phyloP scores from a whole-genome alignment of 352 stramenopile genomes.

The Phytopythium vexans region DNA sequence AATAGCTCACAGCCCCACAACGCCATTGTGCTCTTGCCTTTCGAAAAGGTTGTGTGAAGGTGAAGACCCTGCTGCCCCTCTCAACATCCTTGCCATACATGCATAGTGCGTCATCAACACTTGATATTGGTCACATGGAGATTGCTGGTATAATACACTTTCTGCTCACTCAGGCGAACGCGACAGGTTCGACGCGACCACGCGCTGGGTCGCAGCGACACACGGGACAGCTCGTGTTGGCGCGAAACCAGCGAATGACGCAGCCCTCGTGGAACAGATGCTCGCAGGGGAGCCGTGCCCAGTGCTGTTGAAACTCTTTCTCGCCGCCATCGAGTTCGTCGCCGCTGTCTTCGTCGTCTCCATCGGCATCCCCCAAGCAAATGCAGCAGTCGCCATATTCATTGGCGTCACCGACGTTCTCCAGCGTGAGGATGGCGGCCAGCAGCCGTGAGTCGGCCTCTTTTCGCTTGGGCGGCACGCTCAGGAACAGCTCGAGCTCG shows the following conservation, averaged over 20 bases:
- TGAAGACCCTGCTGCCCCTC: too few relatives aligned
- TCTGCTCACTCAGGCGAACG: neutral
- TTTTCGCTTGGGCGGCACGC: slow-evolving; percentile 26
- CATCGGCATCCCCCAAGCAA: slow-evolving; percentile 8
- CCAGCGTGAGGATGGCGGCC: slow-evolving; percentile 13
- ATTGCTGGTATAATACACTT: neutral
- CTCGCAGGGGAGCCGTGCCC: slow-evolving; percentile 22
- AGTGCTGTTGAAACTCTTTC: too few relatives aligned
- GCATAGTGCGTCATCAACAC: too few relatives aligned
- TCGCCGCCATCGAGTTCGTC: neutral
- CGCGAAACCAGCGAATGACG: slow-evolving; percentile 54
- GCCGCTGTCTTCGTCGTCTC: neutral
- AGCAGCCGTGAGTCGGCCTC: slow-evolving; percentile 18
- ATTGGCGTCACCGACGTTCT: slow-evolving; percentile 4
- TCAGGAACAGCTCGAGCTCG: slow-evolving; percentile 23
- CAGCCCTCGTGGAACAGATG: slow-evolving; percentile 64
- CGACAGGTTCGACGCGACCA: neutral
- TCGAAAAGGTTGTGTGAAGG: too few relatives aligned
- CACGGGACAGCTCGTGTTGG: slow-evolving; percentile 46
- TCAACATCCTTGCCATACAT: neutral
- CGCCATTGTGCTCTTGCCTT: too few relatives aligned
- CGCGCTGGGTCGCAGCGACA: slow-evolving; percentile 19
- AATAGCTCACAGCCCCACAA: too few relatives aligned
- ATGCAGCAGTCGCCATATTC: slow-evolving; percentile 13
- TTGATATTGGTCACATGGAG: too few relatives aligned